Evolutionary conservation across 352 stramenopile species (phyloP), one percentile per base, ranked within the genome.

Genomic region (Phytophthora uliginosa): DNA sequence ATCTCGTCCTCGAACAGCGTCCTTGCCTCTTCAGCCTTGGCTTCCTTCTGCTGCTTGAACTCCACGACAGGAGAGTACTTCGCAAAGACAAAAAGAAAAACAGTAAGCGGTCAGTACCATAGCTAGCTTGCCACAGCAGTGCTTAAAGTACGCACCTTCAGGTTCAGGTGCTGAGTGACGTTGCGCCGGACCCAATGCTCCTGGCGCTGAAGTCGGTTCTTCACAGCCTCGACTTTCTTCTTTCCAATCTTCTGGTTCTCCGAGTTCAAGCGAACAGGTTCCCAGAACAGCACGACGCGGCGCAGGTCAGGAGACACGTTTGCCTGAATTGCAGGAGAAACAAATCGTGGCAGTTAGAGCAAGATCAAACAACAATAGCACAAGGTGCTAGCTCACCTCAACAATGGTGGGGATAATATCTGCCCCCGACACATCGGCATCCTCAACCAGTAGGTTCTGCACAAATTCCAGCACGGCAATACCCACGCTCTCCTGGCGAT

Each of bases 1-100:
- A 95, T 94, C 70, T 95, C 88, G 33, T 80, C 64, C 42, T 95
- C 88, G 57, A 95, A 95, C 36, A 89, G 57, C 17, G 74, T 79
- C 34, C 77, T 85, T n/a, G 75, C 72, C 33, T 90, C 76, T 60
- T 92, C 84, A 52, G 72, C 84, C 81, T 93, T 92, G 56, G 71
- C 66, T 55, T 89, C 73, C 70, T 85, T 88, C 55, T 84, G 84
- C 54, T 88, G 78, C 74, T 92, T 93, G 79, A 95, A 94, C 76
- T 93, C 82, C 34, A 95, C 69, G 34, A 91, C 77, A 33, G 88
- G 88, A 33, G 86, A 91, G 59, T 94, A 95, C 88, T 95, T 34
- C 40, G 45, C n/a, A 55, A 42, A n/a, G 22, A 59, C 36, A 59
- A 45, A 24, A 34, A 18, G 26, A 58, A 22, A 7, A 57, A 24